Conservation (phyloP, 2,329 filamentous ascomycete species). For the Exophiala calicioides region DNA sequence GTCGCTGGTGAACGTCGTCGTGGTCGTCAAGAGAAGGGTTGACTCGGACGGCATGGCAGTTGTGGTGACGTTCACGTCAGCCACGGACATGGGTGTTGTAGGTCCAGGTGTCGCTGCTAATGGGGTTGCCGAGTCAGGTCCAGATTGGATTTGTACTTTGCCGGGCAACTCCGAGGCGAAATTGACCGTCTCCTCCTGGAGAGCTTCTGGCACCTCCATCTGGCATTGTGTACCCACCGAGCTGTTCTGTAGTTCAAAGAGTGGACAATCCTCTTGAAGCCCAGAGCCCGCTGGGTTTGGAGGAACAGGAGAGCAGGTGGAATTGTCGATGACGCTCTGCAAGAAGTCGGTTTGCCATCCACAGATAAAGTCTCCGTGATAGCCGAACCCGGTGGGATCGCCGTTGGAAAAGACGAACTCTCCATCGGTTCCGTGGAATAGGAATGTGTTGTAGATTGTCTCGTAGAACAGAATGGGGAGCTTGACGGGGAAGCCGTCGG, state of each 20-base stretch:
- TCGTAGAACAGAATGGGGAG: conserved; percentile 79
- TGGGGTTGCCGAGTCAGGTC: conserved; percentile 43
- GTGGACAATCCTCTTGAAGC: conserved; percentile 67
- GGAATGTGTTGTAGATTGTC: conserved; percentile 75
- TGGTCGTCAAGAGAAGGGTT: conserved; percentile 10
- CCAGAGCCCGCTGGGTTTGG: conserved; percentile 61
- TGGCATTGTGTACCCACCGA: conserved; percentile 58
- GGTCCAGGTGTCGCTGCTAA: conserved; percentile 10
- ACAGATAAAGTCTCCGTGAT: conserved; percentile 67
- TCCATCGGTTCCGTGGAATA: conserved; percentile 63
- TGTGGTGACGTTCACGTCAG: conserved; percentile 10
- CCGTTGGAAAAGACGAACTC: conserved; percentile 68
- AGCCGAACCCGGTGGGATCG: conserved; percentile 53
- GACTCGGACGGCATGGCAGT: neutral
- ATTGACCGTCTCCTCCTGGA: conserved; percentile 59
- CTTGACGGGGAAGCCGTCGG: conserved; percentile 65
- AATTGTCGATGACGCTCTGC: conserved; percentile 64
- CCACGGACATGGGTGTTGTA: conserved; percentile 4
- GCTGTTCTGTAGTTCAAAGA: conserved; percentile 70
- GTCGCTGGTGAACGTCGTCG: conserved; percentile 24
- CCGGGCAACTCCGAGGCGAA: conserved; percentile 65
- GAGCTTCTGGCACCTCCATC: conserved; percentile 57
- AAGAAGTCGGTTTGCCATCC: conserved; percentile 70
- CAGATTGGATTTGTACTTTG: conserved; percentile 52
- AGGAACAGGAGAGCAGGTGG: too few species aligned